Percentiles rank a stretch among this genome's conserved stretches.
Conservation (phyloP, 163 green algal species). For the Chloromonas sp. region DNA sequence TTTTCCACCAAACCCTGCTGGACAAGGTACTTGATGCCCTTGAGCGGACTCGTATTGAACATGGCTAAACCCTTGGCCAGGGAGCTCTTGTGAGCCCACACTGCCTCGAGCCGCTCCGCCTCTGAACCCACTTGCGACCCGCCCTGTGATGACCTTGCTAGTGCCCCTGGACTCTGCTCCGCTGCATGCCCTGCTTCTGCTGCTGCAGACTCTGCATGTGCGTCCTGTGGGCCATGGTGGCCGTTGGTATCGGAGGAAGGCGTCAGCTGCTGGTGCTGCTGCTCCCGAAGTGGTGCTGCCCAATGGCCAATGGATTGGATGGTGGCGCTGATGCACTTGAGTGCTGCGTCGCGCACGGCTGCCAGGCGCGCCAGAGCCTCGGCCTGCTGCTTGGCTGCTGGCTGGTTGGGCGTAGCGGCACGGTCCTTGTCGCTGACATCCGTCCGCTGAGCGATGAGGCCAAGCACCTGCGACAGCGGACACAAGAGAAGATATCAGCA, state of each 20-base stretch:
- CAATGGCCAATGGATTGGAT: slow-evolving; percentile 66
- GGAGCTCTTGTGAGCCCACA: slow-evolving; percentile 64
- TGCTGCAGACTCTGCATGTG: slow-evolving; percentile 10
- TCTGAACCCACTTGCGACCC: neutral
- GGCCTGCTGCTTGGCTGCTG: slow-evolving; percentile 3
- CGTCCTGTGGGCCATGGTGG: neutral
- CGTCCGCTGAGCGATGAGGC: neutral
- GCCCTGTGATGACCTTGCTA: no score
- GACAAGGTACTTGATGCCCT: slow-evolving; percentile 55
- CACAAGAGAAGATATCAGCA: neutral
- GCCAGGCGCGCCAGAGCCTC: slow-evolving; percentile 19
- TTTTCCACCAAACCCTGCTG: slow-evolving; percentile 56
- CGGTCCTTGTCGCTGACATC: slow-evolving; percentile 6
- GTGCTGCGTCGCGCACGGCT: slow-evolving; percentile 25
- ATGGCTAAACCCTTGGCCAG: slow-evolving; percentile 66
- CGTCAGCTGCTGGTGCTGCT: neutral
- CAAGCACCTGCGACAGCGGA: neutral
- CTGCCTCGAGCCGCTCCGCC: slow-evolving; percentile 47
- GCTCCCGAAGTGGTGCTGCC: slow-evolving; percentile 47
- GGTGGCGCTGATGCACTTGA: slow-evolving; percentile 40
- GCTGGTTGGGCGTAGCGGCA: neutral
- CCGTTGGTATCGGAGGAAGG: neutral
- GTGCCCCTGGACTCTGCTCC: no score
- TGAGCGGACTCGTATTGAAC: slow-evolving; percentile 87
- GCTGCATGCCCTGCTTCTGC: neutral